phyloP scores from a whole-genome alignment of 2,329 filamentous ascomycete genomes.

The Fusarium dimerum region DNA sequence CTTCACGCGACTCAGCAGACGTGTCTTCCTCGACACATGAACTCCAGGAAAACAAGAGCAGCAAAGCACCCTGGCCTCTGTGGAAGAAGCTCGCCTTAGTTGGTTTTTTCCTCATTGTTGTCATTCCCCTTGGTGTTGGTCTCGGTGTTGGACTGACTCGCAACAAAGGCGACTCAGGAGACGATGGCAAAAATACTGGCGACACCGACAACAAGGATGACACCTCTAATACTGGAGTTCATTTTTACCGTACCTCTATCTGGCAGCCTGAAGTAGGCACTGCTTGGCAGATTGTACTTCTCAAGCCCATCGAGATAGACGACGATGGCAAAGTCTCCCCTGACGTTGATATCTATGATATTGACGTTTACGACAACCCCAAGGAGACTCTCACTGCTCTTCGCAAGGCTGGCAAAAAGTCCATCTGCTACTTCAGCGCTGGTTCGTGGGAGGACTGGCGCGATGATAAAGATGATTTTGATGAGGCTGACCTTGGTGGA shows the following conservation, averaged over 20 bases:
- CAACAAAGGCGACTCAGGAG: not conserved
- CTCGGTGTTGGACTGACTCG: not conserved
- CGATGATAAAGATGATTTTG: slow-evolving; percentile 57
- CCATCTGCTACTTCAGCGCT: slow-evolving; percentile 75
- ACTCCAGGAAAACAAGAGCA: not conserved
- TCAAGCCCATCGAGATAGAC: slow-evolving; percentile 41
- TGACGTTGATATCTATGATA: slow-evolving; percentile 50
- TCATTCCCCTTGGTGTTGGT: not conserved
- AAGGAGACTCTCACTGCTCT: slow-evolving; percentile 50
- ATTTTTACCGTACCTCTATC: not conserved
- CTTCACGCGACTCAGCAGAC: too few species aligned
- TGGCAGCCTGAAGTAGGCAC: slow-evolving; percentile 55
- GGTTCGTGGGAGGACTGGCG: slow-evolving; percentile 67
- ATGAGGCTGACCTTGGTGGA: slow-evolving; percentile 56
- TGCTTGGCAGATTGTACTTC: slow-evolving; percentile 63
- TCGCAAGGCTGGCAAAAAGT: slow-evolving; percentile 55
- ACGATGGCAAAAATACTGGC: not conserved
- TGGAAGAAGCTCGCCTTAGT: not conserved
- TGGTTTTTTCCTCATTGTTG: not conserved
- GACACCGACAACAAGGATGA: not conserved
- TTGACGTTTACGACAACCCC: slow-evolving; percentile 57
- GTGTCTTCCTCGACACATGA: too few species aligned
- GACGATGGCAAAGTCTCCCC: slow-evolving; percentile 31
- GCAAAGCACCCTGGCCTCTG: not conserved
- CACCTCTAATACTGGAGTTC: not conserved